Evolutionary conservation across 768 basidiomycete genomes (phyloP), one percentile per base, ranked within the genome.

Genomic region (Daedalea quercina): DNA sequence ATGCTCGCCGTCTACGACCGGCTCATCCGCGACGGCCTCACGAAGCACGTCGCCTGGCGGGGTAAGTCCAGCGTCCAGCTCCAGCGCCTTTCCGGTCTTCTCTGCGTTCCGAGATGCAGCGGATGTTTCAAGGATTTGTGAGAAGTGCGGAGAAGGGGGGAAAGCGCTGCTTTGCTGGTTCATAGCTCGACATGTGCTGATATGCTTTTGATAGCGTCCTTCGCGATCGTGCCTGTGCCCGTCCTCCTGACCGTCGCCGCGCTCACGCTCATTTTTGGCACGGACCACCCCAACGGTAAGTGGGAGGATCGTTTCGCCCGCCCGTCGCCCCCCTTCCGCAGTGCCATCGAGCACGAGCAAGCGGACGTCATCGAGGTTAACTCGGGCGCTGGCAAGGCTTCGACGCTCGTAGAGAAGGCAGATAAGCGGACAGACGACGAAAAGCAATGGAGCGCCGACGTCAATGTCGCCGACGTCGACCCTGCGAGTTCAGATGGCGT

Each of bases 171-270:
- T 31, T 11, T 31, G 11, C n/a, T 26, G 6, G 8, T n/a, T 28
- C 19, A 4, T 17, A 6, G 4, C n/a, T 3, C 8, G 4, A 26
- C 44, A 17, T 20, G 15, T 23, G 26, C 44, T n/a, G 44, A 46
- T 17, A 23, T 35, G 6, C 31, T 11, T n/a, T 25, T 4, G 17
- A 40, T 26, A 44, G 75, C 70, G 3, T 66, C 80, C 1, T 84
- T 82, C 57, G 80, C 68, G 2, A 68, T 79, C 37, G 75, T 82
- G n/a, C 80, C 81, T 2, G 76, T 78, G 0, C 81, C 81, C 0
- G 64, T 76, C 33, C 67, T 84, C 2, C 63, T 81, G 48, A 42
- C 67, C 20, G 69, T 73, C 9, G 79, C 80, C 4, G 47, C 56
- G 2, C 42, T 73, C 9, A 70, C 64, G 19, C 54, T 82, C 19